Percentiles rank a stretch among this genome's conserved stretches.
Evolutionary conservation across 805 yeast species (phyloP).

Genomic region (Metschnikowia proteae): DNA sequence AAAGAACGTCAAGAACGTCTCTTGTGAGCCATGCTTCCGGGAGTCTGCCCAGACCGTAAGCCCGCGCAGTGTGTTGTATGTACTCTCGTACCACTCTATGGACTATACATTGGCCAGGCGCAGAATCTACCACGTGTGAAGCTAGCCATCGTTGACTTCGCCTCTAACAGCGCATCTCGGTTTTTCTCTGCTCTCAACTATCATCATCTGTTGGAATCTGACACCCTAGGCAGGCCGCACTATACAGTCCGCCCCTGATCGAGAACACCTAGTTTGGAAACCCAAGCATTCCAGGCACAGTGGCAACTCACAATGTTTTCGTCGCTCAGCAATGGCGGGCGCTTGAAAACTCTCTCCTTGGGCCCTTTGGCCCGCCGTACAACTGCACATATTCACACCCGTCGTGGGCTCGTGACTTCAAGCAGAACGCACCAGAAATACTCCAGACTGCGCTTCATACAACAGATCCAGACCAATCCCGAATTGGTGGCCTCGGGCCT

Average conservation of each 20-base stretch:
- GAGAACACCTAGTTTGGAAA: neutral
- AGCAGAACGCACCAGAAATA: neutral
- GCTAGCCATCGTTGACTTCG: neutral
- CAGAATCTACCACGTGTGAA: neutral
- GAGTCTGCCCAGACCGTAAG: neutral
- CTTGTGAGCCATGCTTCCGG: too few relatives aligned
- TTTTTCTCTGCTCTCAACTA: too few relatives aligned
- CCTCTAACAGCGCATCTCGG: too few relatives aligned
- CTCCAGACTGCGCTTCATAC: conserved; percentile 2
- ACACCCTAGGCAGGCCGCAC: neutral
- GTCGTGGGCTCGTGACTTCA: neutral
- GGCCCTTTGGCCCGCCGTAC: neutral
- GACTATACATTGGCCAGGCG: neutral
- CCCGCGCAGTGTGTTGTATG: neutral
- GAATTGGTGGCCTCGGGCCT: conserved; percentile 4
- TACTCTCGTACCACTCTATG: neutral
- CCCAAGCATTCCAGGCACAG: neutral
- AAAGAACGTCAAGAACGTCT: too few relatives aligned
- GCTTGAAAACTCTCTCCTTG: neutral
- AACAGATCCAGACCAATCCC: conserved; percentile 13
- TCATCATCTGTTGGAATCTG: too few relatives aligned
- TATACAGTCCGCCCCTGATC: neutral
- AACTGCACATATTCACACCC: neutral
- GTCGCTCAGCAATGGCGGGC: neutral
- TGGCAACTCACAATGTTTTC: too few relatives aligned